Conservation (phyloP, 2,329 filamentous ascomycete genomes). For the Alternaria arbusti region DNA sequence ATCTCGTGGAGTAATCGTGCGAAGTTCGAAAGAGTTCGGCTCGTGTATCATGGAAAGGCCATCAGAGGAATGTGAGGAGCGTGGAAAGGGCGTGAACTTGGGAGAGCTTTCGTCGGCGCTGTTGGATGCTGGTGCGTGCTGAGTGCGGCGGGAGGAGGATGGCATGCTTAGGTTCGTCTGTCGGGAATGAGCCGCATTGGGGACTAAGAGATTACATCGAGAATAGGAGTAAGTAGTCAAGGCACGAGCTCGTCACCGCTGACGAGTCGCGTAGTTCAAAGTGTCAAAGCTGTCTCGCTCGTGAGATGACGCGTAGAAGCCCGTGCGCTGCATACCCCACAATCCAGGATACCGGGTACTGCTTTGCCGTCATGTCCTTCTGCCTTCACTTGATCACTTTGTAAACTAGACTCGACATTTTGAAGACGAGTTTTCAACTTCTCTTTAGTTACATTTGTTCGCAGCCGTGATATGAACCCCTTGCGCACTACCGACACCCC, state of each 20-base stretch:
- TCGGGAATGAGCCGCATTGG: background rate
- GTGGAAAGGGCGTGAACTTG: conserved; percentile 31
- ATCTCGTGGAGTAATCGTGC: conserved; percentile 21
- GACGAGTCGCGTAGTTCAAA: background rate
- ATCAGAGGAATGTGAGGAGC: conserved; percentile 23
- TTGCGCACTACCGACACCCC: background rate
- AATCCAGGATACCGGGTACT: background rate
- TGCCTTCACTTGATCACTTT: background rate
- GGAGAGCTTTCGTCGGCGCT: conserved; percentile 31
- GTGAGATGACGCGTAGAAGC: conserved; percentile 15
- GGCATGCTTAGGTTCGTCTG: conserved; percentile 17
- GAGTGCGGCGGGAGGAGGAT: conserved; percentile 18
- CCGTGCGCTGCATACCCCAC: conserved; percentile 21
- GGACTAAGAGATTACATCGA: conserved; percentile 3
- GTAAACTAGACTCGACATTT: background rate
- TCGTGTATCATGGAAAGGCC: conserved; percentile 14
- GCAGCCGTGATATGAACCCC: background rate
- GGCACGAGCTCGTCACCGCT: background rate
- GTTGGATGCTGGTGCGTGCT: conserved; percentile 19
- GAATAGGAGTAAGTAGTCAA: background rate
- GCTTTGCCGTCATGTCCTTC: background rate
- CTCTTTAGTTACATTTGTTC: background rate
- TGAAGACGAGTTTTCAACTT: background rate
- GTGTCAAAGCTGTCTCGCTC: background rate
- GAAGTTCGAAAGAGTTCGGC: conserved; percentile 34